These are phyloP conservation scores for Aspergillus flavus DNA, from an alignment of 2,329 filamentous ascomycete genomes.

Conservation along the genomic window DNA sequence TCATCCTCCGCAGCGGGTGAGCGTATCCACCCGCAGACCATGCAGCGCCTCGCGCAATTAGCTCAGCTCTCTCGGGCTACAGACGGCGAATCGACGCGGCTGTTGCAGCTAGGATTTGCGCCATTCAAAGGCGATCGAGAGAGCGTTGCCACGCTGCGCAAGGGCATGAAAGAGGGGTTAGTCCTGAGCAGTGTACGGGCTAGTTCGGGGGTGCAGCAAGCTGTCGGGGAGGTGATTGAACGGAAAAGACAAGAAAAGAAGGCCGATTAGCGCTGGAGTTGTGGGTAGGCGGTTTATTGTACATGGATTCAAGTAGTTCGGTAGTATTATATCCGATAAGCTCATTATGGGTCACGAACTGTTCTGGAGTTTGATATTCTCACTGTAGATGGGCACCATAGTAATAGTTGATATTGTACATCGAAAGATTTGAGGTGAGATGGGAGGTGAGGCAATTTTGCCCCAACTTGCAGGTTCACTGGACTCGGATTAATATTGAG, in stretches of 20 bases:
- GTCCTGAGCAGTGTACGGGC: constrained; percentile 81
- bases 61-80: constrained; percentile 61
- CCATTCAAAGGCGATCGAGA: constrained; percentile 76
- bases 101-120: constrained; percentile 77
- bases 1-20: constrained; percentile 34
- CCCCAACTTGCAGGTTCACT: neutral
- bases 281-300: neutral
- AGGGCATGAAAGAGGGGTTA: constrained; percentile 81
- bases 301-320: neutral
- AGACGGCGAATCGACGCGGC: constrained; percentile 68
- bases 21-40: constrained; percentile 49
- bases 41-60: constrained; percentile 69
- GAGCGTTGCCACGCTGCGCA: constrained; percentile 64
- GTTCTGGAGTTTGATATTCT: neutral
- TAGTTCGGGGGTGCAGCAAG: constrained; percentile 80
- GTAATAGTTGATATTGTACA: neutral
- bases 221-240: constrained; percentile 69
- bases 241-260: constrained; percentile 53
- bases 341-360: neutral
- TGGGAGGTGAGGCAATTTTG: neutral
- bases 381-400: neutral
- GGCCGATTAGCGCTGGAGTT: constrained; percentile 17
- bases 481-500: neutral
- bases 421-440: neutral
- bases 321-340: neutral